These are phyloP conservation scores for Colletotrichum limetticola DNA, from an alignment of 2,329 filamentous ascomycete genomes.

Conservation along the genomic window DNA sequence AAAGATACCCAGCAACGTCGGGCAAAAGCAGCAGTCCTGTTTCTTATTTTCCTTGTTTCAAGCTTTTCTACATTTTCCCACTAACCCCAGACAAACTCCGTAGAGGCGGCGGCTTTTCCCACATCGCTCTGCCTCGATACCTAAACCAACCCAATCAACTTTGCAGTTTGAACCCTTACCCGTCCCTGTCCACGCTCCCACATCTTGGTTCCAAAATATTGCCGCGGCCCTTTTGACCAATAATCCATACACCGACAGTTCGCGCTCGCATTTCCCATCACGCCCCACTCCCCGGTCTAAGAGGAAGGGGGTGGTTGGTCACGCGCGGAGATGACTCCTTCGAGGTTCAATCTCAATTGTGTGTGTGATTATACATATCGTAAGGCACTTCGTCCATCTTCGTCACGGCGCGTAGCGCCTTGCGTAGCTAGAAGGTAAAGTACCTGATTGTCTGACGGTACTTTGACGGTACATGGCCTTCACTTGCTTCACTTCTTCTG, in stretches of 20 bases:
- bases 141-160: not conserved
- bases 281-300: not conserved
- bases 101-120: constrained; percentile 10
- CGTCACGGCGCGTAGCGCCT: constrained; percentile 36
- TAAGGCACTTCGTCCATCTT: not conserved
- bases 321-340: not conserved
- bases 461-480: constrained; percentile 39
- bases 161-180: not conserved
- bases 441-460: constrained; percentile 36
- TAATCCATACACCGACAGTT: not conserved
- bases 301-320: not conserved
- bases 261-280: not conserved
- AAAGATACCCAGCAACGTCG: not conserved
- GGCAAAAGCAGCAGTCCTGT: not conserved
- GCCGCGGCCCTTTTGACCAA: not conserved
- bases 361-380: not conserved
- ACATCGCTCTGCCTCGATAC: not conserved
- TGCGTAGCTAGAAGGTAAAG: constrained; percentile 31
- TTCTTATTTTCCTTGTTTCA: constrained; percentile 17
- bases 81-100: not conserved
- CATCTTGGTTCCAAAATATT: not conserved
- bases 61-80: constrained; percentile 16
- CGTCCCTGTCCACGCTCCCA: not conserved
- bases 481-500: constrained; percentile 61
- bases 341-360: not conserved